A percentile compares a stretch with the other conserved stretches of the same genome.
Evolutionary conservation across 352 stramenopile species (phyloP).

Genomic region (Halophytophthora polymorphica): DNA sequence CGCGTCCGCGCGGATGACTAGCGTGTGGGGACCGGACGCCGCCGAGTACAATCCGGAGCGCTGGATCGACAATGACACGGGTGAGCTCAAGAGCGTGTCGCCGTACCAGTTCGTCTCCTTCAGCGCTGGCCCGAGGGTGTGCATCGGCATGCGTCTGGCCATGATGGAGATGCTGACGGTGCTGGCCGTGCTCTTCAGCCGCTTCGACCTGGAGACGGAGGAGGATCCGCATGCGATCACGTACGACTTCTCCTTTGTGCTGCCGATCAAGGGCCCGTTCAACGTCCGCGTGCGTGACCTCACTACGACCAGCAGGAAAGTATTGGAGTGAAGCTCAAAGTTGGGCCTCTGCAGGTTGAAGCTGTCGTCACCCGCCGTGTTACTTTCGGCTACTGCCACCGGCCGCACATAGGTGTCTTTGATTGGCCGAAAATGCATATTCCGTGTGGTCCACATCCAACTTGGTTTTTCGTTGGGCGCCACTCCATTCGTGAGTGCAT

Average conservation of each 20-base stretch:
- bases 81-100: slow-evolving; percentile 25
- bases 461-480: too few relatives aligned
- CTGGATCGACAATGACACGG: slow-evolving; percentile 25
- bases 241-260: slow-evolving; percentile 34
- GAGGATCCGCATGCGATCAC: slow-evolving; percentile 26
- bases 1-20: slow-evolving; percentile 14
- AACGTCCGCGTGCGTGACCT: slow-evolving; percentile 17
- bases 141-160: slow-evolving; percentile 30
- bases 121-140: slow-evolving; percentile 29
- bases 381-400: too few relatives aligned
- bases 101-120: slow-evolving; percentile 33
- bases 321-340: too few relatives aligned
- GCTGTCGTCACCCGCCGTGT: too few relatives aligned
- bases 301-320: too few relatives aligned
- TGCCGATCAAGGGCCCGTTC: slow-evolving; percentile 29
- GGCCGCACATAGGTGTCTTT: too few relatives aligned
- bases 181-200: slow-evolving; percentile 43
- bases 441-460: too few relatives aligned
- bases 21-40: slow-evolving; percentile 42
- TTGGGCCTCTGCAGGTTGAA: too few relatives aligned
- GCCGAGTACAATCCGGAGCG: slow-evolving; percentile 39
- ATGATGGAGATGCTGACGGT: slow-evolving; percentile 38
- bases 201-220: slow-evolving; percentile 38
- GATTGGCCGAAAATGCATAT: too few relatives aligned
- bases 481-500: neutral